phyloP scores from a whole-genome alignment of 2,329 filamentous ascomycete species.

The Erysiphe neolycopersici region DNA sequence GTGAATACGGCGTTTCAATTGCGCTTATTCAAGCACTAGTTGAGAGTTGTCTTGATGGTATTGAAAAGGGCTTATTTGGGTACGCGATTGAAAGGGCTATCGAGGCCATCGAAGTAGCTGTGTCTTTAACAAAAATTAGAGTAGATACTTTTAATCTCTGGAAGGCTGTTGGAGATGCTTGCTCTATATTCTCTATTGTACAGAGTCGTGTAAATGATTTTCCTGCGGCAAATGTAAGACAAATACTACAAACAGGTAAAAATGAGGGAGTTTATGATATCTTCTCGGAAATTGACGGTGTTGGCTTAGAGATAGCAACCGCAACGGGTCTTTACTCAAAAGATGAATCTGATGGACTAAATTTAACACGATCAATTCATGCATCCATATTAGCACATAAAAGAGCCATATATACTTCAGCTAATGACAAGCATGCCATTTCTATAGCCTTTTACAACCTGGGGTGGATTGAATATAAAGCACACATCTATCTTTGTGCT shows the following conservation, averaged over 20 bases:
- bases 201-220: constrained; percentile 39
- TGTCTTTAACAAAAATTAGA: constrained; percentile 29
- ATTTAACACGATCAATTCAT: constrained; percentile 33
- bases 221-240: constrained; percentile 27
- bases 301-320: constrained; percentile 19
- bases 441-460: constrained; percentile 95
- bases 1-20: constrained; percentile 67
- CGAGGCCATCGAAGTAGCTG: constrained; percentile 41
- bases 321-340: constrained; percentile 12
- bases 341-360: constrained; percentile 13
- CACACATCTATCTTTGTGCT: constrained; percentile 37
- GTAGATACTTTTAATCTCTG: constrained; percentile 72
- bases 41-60: constrained; percentile 49
- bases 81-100: constrained; percentile 46
- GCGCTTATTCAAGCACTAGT: constrained; percentile 70
- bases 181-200: constrained; percentile 55
- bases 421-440: constrained; percentile 58
- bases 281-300: constrained; percentile 42
- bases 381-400: constrained; percentile 69
- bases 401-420: constrained; percentile 46
- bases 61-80: constrained; percentile 69
- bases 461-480: constrained; percentile 74
- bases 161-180: constrained; percentile 79
- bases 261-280: constrained; percentile 27
- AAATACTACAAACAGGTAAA: constrained; percentile 28